phyloP scores from a whole-genome alignment of 1,284 basidiomycete species.

The Ustilago shanxiensis region DNA sequence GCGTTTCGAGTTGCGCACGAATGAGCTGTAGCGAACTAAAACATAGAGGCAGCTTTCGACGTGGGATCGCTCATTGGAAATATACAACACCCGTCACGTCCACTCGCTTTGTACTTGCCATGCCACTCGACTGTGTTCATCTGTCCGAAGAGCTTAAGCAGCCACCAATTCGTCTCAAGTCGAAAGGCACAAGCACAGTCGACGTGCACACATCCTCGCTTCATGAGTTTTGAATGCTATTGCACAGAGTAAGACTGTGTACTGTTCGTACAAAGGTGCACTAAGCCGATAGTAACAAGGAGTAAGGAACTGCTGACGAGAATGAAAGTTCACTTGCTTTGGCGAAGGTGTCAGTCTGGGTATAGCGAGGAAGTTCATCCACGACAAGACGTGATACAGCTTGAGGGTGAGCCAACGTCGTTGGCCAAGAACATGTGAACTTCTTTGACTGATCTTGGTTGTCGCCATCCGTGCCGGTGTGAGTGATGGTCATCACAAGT shows the following conservation, averaged over 20 bases:
- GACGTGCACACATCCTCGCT: no score
- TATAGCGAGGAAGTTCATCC: constrained; percentile 6
- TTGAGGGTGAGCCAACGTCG: constrained; percentile 11
- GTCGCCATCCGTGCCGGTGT: background rate
- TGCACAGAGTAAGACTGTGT: background rate
- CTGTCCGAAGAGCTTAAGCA: no score
- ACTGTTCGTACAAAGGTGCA: background rate
- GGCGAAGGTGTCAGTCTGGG: background rate
- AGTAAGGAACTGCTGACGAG: background rate
- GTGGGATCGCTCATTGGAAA: no score
- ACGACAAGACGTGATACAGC: background rate
- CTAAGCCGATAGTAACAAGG: background rate
- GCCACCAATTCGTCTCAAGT: no score
- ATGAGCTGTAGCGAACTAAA: constrained; percentile 1
- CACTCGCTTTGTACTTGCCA: no score
- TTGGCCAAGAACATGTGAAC: constrained; percentile 1
- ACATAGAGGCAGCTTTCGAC: background rate
- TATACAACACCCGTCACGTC: no score
- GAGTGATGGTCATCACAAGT: constrained; percentile 9
- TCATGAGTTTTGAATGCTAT: background rate
- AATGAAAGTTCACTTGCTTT: background rate
- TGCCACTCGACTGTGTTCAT: no score
- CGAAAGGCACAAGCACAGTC: no score
- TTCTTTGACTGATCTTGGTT: background rate
- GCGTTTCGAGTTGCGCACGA: constrained; percentile 25